phyloP scores from a whole-genome alignment of 257 asterid species.

The Solanum sejunctum region DNA sequence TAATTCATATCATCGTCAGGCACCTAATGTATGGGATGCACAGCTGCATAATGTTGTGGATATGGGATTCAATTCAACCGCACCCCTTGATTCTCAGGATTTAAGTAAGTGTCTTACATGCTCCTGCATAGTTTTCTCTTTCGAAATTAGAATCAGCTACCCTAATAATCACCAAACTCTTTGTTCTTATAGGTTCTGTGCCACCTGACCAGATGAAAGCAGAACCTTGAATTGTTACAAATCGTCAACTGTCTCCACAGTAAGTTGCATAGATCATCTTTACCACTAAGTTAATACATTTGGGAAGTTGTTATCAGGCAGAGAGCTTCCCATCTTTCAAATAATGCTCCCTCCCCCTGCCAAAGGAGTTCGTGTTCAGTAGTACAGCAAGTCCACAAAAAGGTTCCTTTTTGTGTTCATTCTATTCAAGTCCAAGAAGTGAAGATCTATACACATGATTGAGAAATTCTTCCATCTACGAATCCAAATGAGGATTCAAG shows the following conservation, averaged over 20 bases:
- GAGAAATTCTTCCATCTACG: not conserved
- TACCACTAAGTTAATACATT: not conserved
- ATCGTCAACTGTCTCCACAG: not conserved
- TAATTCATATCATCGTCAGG: not conserved
- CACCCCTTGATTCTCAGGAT: conserved; percentile 42
- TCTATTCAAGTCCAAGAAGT: not conserved
- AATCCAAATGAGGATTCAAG: not conserved
- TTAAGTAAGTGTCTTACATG: conserved; percentile 3
- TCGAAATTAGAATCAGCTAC: not conserved
- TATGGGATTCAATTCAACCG: conserved; percentile 44
- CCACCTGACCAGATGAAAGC: not conserved
- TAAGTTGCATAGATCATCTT: not conserved
- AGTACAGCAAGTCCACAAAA: not conserved
- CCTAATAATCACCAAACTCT: not conserved
- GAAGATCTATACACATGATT: not conserved
- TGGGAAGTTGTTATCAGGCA: not conserved
- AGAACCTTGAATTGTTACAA: not conserved
- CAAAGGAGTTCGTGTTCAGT: not conserved
- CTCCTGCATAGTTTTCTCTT: not conserved
- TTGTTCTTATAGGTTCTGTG: not conserved
- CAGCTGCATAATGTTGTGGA: not conserved
- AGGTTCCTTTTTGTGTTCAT: not conserved
- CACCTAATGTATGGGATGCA: not conserved
- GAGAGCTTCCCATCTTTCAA: not conserved
- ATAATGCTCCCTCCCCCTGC: not conserved